These are phyloP conservation scores for Rhodotorula sp. DNA, from an alignment of 1,284 basidiomycete genomes.

Conservation along the genomic window DNA sequence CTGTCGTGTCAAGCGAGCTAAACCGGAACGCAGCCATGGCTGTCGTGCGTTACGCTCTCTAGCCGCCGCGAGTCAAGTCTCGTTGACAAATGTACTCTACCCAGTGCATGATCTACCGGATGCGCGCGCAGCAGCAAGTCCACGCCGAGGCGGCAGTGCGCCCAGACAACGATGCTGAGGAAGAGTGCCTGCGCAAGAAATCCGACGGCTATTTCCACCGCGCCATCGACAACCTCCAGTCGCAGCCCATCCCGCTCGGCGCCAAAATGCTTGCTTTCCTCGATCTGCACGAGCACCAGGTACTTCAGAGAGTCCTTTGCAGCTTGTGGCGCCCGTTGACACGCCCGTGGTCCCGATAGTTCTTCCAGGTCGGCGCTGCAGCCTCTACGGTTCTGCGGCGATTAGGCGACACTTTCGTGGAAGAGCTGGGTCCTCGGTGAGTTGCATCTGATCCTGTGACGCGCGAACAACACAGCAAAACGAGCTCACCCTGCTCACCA, in stretches of 20 bases:
- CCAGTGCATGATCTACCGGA: constrained; percentile 22
- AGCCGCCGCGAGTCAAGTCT: too few species aligned
- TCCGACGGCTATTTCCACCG: constrained; percentile 21
- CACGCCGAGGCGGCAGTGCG: not conserved
- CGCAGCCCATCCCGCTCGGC: constrained; percentile 24
- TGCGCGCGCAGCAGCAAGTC: constrained; percentile 4
- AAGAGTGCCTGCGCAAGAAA: constrained; percentile 8
- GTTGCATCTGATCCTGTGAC: not conserved
- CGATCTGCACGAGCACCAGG: constrained; percentile 25
- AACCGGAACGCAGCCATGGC: constrained; percentile 16
- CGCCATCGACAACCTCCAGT: constrained; percentile 16
- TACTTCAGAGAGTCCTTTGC: not conserved
- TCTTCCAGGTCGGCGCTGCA: constrained; percentile 21
- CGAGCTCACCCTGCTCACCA: too few species aligned
- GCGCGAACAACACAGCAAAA: not conserved
- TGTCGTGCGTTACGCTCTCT: not conserved
- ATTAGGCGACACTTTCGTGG: constrained; percentile 25
- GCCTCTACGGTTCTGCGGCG: constrained; percentile 18
- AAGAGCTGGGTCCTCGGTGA: constrained; percentile 4
- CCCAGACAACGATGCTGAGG: constrained; percentile 1
- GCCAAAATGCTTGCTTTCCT: constrained; percentile 27
- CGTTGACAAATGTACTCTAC: not conserved
- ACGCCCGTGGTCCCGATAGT: constrained; percentile 3
- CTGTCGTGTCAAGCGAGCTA: constrained; percentile 10
- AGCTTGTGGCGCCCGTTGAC: not conserved